Evolutionary conservation across 2,329 filamentous ascomycete genomes (phyloP).

Genomic region (Drechslerella stenobrocha): DNA sequence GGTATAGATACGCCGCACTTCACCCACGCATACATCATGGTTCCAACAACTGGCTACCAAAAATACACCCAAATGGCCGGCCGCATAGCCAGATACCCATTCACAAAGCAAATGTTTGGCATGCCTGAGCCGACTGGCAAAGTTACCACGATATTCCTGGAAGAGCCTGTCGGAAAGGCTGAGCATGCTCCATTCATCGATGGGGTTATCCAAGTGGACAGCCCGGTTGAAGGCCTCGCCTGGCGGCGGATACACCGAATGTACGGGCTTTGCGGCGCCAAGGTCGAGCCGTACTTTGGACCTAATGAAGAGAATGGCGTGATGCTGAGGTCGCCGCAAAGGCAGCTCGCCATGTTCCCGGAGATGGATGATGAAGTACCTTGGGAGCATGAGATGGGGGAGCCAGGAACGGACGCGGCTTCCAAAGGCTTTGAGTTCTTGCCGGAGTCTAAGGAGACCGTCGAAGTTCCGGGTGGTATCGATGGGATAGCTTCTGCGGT

Average conservation of each 20-base stretch:
- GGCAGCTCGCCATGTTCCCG: constrained; percentile 18
- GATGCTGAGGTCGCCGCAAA: constrained; percentile 23
- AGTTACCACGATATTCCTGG: constrained; percentile 35
- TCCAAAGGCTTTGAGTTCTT: constrained; percentile 5
- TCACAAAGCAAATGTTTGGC: constrained; percentile 4
- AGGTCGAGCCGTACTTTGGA: constrained; percentile 31
- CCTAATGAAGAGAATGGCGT: constrained; percentile 22
- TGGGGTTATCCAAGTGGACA: constrained; percentile 42
- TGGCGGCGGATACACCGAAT: constrained; percentile 45
- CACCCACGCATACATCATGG: constrained; percentile 43
- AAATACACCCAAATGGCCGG: constrained; percentile 41
- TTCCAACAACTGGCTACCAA: constrained; percentile 39
- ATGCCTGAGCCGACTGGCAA: constrained; percentile 32
- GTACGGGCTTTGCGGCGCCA: constrained; percentile 40
- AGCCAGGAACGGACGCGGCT: background rate
- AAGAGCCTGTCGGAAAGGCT: constrained; percentile 19
- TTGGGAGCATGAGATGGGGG: constrained; percentile 33
- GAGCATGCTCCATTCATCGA: constrained; percentile 32
- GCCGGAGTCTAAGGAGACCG: background rate
- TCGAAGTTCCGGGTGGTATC: background rate
- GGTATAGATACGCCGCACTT: constrained; percentile 38
- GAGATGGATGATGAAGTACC: constrained; percentile 32
- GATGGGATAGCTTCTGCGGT: background rate
- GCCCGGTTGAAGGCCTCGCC: constrained; percentile 40
- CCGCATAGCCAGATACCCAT: constrained; percentile 37